Conservation (phyloP, 2,329 filamentous ascomycete species). For the Calonectria montana region DNA sequence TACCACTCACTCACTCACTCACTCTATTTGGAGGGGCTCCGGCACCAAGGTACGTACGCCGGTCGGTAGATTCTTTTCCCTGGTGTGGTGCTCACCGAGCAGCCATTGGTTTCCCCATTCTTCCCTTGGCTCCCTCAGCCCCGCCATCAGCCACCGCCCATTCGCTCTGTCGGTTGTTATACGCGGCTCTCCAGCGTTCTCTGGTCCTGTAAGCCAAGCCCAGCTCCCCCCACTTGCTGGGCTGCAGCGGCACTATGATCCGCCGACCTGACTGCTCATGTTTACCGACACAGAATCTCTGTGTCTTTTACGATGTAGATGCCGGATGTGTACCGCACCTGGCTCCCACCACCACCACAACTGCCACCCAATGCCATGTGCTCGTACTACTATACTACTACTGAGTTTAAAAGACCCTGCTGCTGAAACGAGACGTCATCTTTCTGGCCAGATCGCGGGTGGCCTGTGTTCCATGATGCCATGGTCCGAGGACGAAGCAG, state of each 20-base stretch:
- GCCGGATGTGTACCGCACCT: not conserved
- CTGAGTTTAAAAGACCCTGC: not conserved
- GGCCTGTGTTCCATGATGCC: conserved; percentile 23
- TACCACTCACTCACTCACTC: not conserved
- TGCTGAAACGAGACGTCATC: conserved; percentile 12
- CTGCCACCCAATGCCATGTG: not conserved
- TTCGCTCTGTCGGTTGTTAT: conserved; percentile 1
- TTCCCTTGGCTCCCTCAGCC: conserved; percentile 28
- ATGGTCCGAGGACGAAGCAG: not conserved
- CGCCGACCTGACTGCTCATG: not conserved
- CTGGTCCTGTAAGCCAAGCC: not conserved
- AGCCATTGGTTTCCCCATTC: conserved; percentile 5
- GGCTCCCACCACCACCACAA: not conserved
- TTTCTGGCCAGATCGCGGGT: conserved; percentile 14
- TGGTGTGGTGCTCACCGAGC: conserved; percentile 25
- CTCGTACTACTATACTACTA: not conserved
- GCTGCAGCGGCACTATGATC: not conserved
- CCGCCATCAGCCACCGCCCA: conserved; percentile 29
- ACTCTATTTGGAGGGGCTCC: not conserved
- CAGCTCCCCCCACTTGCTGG: not conserved
- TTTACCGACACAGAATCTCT: not conserved
- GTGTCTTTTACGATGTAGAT: not conserved
- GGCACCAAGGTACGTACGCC: not conserved
- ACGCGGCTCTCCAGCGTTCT: conserved; percentile 4
- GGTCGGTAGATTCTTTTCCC: conserved; percentile 4